A percentile compares a stretch with the other conserved stretches of the same genome.
Conservation (phyloP, 495 filamentous ascomycete species). For the Apiosordaria backusii region DNA sequence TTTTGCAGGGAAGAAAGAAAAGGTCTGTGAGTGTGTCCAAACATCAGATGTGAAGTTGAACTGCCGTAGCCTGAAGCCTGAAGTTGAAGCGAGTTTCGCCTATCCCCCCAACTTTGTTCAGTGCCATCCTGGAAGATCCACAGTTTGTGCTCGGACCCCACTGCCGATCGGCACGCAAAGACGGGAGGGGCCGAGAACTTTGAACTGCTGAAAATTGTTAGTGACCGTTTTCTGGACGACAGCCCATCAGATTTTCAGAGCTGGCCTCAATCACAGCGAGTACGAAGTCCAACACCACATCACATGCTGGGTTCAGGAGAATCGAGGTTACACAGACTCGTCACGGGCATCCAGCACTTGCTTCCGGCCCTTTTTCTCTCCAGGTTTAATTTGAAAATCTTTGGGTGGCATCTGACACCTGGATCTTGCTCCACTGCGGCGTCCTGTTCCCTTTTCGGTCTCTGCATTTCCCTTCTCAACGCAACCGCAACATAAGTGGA, state of each 20-base stretch:
- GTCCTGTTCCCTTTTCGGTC: neutral
- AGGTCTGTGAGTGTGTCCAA: neutral
- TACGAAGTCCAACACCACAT: neutral
- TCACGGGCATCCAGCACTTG: neutral
- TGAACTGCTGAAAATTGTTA: neutral
- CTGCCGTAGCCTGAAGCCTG: constrained; percentile 7
- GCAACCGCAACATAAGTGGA: neutral
- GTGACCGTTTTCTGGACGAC: neutral
- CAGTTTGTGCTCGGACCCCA: constrained; percentile 6
- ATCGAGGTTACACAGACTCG: too few species aligned
- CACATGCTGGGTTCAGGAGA: too few species aligned
- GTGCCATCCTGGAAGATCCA: neutral
- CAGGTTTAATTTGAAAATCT: neutral
- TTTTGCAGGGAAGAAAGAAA: neutral
- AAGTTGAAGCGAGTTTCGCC: constrained; percentile 12
- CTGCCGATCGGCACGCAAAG: constrained; percentile 1
- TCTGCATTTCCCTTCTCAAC: neutral
- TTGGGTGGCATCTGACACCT: neutral
- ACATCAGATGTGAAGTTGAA: constrained; percentile 12
- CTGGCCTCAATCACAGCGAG: neutral
- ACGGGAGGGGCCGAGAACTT: constrained; percentile 7
- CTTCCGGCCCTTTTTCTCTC: neutral
- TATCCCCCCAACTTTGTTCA: neutral
- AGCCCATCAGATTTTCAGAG: neutral
- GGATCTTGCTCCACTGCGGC: neutral